Base-by-base conservation (phyloP, 495 filamentous ascomycete genomes). In the Immersiella caudata region DNA sequence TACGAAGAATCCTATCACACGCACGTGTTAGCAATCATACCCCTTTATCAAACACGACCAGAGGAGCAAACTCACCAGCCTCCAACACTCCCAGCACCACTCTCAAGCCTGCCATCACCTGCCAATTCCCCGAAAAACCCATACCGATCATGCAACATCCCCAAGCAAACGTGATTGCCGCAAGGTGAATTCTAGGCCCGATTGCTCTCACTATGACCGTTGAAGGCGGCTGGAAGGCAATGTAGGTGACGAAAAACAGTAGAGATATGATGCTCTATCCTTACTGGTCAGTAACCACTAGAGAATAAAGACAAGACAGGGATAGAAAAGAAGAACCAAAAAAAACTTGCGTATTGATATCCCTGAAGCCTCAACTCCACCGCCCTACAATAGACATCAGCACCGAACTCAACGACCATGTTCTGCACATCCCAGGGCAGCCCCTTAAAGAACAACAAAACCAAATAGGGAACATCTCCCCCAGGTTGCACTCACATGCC, bases 161-260 rank as follows among this genome's bases (percentile, higher is more conserved):
- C 81, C 81, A 83, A n/a, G 82, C 71, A 3, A 86, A 33, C 21
- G 84, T 82, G 68, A 91, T 88, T 21, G 70, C 67, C 0, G 82
- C 72, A 8, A 91, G 70, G 66, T 88, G 87, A 3, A 79, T 73
- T 0, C 87, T 79, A 0, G 89, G 89, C 0, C 89, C 88, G 22
- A 91, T 65, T 68, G 87, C 87, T 16, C 88, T 83, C 12, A 84
- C 80, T 0, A 90, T 67, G 33, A 89, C 74, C 0, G 88, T 81
- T 1, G 79, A 80, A 0, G 86, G 87, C 2, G 87, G 83, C 69
- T 91, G 88, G 74, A 87, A 88, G 64, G 89, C 35, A 25, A 88
- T 75, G 66, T 91, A 91, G 14, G 88, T 82, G 20, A 87, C 79
- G 78, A 90, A 91, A 79, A 91, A 91, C 69, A 89, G 83, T 29